Base-by-base conservation (phyloP, 257 asterid species). In the Osmanthus fragrans region DNA sequence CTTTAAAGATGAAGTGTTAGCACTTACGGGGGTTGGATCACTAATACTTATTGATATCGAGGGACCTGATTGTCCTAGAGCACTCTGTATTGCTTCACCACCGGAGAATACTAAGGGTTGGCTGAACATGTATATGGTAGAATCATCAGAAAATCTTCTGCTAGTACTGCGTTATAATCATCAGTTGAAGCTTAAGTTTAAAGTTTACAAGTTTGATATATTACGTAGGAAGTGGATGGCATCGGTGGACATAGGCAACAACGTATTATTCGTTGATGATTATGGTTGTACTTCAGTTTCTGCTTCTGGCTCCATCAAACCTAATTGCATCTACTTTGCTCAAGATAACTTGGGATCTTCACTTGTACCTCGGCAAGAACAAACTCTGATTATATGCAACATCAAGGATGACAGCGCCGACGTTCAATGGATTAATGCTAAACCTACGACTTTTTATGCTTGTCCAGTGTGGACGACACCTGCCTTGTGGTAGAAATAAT, bases 381-480 rank as follows among this genome's bases (percentile, higher is more conserved):
- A 69, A 0, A 58, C 49, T 70, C 65, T 80, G 29, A 77, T 82
- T 49, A 72, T 73, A 72, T 77, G 73, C 81, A 51, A 70, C 80
- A 16, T 83, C 16, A 65, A 65, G 11, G 45, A 75, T 63, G 30
- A 19, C 12, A 40, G 63, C 8, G 15, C 30, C 15, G 64, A 25
- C 12, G 15, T 29, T 40, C 42, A 12, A 49, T 1, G 64, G 73
- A 5, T 73, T 2, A 67, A 45, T 72, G 65, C 66, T 34, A 29
- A 29, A 29, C 30, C 30, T 2, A 47, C 32, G 23, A 78, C 65
- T 40, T 40, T 1, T 2, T 75, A 75, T 54, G 65, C 76, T 63
- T 80, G 64, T 74, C 85, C 85, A 0, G 18, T 65, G 30, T 80
- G 84, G 84, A 42, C 77, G 42, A 54, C 64, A n/a, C 85, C 81